Base-by-base conservation (phyloP, 305 asterid species). In the Coffea humblotiana region DNA sequence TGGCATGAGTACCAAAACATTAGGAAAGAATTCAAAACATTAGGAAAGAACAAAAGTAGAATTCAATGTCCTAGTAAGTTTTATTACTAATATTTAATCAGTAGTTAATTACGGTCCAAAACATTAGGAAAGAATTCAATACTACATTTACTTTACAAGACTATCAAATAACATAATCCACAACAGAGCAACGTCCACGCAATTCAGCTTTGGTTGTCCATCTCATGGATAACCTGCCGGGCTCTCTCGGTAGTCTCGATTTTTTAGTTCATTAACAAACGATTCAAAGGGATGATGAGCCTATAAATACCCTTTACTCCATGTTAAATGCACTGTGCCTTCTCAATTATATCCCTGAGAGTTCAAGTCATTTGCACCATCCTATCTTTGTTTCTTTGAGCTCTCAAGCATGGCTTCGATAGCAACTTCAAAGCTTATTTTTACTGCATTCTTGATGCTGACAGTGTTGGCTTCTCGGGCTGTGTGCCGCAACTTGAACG, bases 211-310 rank as follows among this genome's bases (percentile, higher is more conserved):
- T 75, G 12, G 29, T 19, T 61, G 60, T 75, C 60, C 58, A 61
- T 75, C 49, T 75, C 71, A 40, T 75, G 71, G 60, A 61, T 25
- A 61, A 43, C 71, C 43, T 75, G 60, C 79, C 79, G 79, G 69
- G 56, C 43, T 60, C 5, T 60, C 71, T 75, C 12, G 70, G 70
- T 23, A 40, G 25, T 40, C 58, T 23, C n/a, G 51, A 12, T 40
- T 3, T 75, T 49, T 60, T 48, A 27, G 13, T 75, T 75, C 18
- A 35, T 1, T 37, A 49, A 16, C 40, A 75, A 37, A 75, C 64
- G 70, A 75, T 56, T 37, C 67, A 61, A 61, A 61, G 12, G 27
- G 67, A 25, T 23, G 32, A 18, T 56, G 8, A 8, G 14, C 9
- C 48, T 76, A 76, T 76, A 63, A 76, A 47, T 45, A 64, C 48